Evolutionary conservation across 805 yeast genomes (phyloP), one percentile per base, ranked within the genome.

Genomic region (Ogataea philodendri): DNA sequence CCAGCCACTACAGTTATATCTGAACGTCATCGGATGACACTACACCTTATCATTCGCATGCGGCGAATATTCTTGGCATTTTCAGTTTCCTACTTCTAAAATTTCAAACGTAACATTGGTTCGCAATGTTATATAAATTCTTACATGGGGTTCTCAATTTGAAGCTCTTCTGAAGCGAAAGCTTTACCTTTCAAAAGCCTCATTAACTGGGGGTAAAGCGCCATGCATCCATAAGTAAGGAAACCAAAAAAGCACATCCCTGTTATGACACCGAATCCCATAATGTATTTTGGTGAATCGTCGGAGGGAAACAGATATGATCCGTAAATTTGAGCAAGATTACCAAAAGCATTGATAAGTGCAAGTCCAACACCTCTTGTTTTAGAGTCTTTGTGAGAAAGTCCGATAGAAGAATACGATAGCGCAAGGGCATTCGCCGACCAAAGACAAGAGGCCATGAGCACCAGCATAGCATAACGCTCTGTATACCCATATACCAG

Each of bases 371-470:
- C 42, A 38, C 45, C 40, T 44, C 48, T 44, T 7, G 42, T 36
- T 21, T 39, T 33, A 13, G 48, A 27, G 22, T 44, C 45, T 22
- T 27, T 38, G 6, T 19, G 22, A 3, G 45, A 30, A 15, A 41
- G 23, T 1, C 80, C 77, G 46, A 76, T 55, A 7, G 78, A 75
- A 42, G 74, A 69, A 19, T 81, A 79, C 52, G 82, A 63, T 53
- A 76, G 75, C 39, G 74, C 60, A 6, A 81, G 78, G 41, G 72
- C 68, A 47, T 72, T 72, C 3, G 80, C 69, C 60, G 74, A 65
- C 77, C 81, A 76, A 49, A 74, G 73, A 18, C 76, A 55, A 7
- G 75, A 67, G 9, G 79, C 76, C 36, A 76, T 69, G 76, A 76
- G 70, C 37, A 74, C 59, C 47, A 76, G 72, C 80, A 77, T 74